These are phyloP conservation scores for Trichoderma virens DNA, from an alignment of 495 filamentous ascomycete genomes.

Conservation along the genomic window DNA sequence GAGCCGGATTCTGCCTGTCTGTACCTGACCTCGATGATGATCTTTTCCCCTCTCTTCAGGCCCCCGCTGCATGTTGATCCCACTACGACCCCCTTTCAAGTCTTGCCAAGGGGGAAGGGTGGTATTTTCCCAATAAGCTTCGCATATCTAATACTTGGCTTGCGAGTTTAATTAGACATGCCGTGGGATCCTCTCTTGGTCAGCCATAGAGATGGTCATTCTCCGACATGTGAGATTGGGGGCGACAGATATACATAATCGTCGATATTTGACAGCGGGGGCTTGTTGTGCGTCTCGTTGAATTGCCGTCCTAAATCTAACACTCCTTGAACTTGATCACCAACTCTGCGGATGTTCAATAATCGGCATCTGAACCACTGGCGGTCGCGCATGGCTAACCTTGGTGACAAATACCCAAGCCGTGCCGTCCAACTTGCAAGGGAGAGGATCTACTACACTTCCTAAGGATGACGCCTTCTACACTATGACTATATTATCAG, in stretches of 20 bases:
- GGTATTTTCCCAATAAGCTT: neutral
- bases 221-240: neutral
- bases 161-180: neutral
- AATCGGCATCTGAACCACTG: neutral
- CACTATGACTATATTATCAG: neutral
- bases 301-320: too few species aligned
- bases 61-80: neutral
- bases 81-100: neutral
- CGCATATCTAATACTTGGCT: neutral
- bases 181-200: neutral
- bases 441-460: neutral
- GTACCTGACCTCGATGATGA: too few species aligned
- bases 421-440: neutral
- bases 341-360: neutral
- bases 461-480: neutral
- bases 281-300: too few species aligned
- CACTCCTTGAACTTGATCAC: too few species aligned
- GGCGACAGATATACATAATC: neutral
- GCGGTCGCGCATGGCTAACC: neutral
- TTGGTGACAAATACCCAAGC: neutral
- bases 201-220: neutral
- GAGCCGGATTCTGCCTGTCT: too few species aligned
- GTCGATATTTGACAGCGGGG: too few species aligned
- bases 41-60: neutral
- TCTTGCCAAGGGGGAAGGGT: neutral